These are phyloP conservation scores for Hordeum pubiflorum DNA, from an alignment of 202 grass and related monocot genomes.

Conservation along the genomic window DNA sequence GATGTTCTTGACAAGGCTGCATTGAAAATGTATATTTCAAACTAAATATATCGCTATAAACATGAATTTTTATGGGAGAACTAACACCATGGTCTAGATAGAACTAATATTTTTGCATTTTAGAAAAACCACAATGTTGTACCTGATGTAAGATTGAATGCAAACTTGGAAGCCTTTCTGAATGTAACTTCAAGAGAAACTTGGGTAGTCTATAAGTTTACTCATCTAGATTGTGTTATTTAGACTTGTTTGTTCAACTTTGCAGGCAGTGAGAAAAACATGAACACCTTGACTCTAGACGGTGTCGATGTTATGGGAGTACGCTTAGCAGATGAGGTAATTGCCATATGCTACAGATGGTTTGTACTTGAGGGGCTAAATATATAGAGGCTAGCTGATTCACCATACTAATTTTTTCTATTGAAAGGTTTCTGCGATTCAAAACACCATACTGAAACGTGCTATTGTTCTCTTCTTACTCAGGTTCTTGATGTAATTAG, in stretches of 20 bases:
- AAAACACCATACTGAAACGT: not conserved
- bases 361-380: not conserved
- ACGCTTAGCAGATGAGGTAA: conserved; percentile 73
- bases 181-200: not conserved
- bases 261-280: conserved; percentile 84
- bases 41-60: not conserved
- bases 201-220: not conserved
- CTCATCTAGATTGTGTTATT: not conserved
- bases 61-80: not conserved
- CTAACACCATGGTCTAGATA: not conserved
- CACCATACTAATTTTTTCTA: not conserved
- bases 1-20: not conserved
- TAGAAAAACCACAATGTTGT: not conserved
- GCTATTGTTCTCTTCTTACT: not conserved
- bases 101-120: not conserved
- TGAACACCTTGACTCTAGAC: conserved; percentile 53
- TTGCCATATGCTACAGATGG: not conserved
- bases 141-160: not conserved
- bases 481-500: conserved; percentile 67
- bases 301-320: conserved; percentile 80
- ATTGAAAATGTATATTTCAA: not conserved
- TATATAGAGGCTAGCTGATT: not conserved
- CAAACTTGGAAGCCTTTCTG: not conserved
- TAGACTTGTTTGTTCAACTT: conserved; percentile 22
- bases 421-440: not conserved